phyloP scores from a whole-genome alignment of 192 early-diverging fungal genomes.

The Linnemannia hyalina region DNA sequence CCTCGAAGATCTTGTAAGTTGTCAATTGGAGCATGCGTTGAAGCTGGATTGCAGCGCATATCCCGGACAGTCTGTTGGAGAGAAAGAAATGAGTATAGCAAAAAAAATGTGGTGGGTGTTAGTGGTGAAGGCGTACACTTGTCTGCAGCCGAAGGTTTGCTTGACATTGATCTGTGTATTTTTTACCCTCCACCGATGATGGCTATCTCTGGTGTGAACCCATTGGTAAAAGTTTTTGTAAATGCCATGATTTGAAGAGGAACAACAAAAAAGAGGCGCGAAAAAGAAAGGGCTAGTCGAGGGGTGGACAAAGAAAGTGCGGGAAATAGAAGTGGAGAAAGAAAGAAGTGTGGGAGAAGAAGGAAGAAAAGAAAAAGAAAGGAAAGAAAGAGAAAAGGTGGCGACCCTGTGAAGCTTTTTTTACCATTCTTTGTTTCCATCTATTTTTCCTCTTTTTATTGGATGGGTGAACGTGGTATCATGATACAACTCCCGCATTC shows the following conservation, averaged over 20 bases:
- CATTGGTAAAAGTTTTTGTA: conserved; percentile 13
- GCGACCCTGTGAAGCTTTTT: too few species aligned
- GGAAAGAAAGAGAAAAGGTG: neutral
- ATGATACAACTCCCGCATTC: neutral
- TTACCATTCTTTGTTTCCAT: neutral
- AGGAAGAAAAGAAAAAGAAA: neutral
- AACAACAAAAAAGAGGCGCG: neutral
- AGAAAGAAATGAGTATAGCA: neutral
- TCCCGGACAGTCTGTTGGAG: conserved; percentile 38
- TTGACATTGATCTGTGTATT: too few species aligned
- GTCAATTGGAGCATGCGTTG: conserved; percentile 51
- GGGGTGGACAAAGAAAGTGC: neutral
- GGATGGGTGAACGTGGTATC: neutral
- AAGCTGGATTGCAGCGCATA: conserved; percentile 61
- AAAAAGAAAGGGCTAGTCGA: neutral
- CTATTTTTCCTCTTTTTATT: neutral
- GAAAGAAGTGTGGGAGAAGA: too few species aligned
- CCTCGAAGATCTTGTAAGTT: conserved; percentile 56
- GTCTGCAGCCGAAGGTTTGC: neutral
- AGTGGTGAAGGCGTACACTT: neutral
- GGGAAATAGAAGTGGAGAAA: neutral
- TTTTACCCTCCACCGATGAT: conserved; percentile 31
- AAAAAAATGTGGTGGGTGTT: neutral
- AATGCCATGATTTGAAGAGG: neutral
- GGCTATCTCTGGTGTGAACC: conserved; percentile 19